Conservation (phyloP, 2,329 filamentous ascomycete species). For the Aspergillus novoparasiticus region DNA sequence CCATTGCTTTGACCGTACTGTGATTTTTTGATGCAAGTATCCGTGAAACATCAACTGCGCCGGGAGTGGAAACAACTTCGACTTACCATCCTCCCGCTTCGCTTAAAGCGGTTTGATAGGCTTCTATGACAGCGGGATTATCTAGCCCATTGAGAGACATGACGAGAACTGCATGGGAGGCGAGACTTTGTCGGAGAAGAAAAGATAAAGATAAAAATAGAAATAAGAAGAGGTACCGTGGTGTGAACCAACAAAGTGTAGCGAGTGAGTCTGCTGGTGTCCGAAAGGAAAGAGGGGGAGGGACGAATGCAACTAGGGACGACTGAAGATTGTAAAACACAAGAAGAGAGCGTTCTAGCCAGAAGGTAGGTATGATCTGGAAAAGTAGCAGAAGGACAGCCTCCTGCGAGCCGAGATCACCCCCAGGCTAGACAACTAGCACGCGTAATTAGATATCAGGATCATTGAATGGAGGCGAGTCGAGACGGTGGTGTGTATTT, state of each 20-base stretch:
- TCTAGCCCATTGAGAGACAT: slow-evolving; percentile 99
- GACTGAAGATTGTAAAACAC: slow-evolving; percentile 4
- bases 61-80: neutral
- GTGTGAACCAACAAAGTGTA: neutral
- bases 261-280: neutral
- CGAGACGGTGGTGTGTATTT: slow-evolving; percentile 7
- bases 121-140: slow-evolving; percentile 75
- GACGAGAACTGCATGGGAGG: slow-evolving; percentile 40
- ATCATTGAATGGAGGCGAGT: slow-evolving; percentile 2
- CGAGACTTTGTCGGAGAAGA: slow-evolving; percentile 8
- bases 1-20: neutral
- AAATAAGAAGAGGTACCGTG: neutral
- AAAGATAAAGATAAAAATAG: slow-evolving; percentile 3
- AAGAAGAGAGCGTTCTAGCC: neutral
- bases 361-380: slow-evolving; percentile 5
- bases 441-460: slow-evolving; percentile 10
- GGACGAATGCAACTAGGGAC: slow-evolving; percentile 9
- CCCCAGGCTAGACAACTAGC: slow-evolving; percentile 8
- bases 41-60: slow-evolving; percentile 10
- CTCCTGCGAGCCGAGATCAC: slow-evolving; percentile 14
- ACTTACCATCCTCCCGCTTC: slow-evolving; percentile 95
- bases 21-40: too few relatives aligned
- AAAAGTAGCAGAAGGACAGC: slow-evolving; percentile 3
- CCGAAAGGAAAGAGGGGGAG: slow-evolving; percentile 14
- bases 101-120: slow-evolving; percentile 74